Percentiles rank a stretch among this genome's conserved stretches.
These are phyloP conservation scores for Rhizopogon rudus DNA, from an alignment of 768 basidiomycete species.

Conservation along the genomic window DNA sequence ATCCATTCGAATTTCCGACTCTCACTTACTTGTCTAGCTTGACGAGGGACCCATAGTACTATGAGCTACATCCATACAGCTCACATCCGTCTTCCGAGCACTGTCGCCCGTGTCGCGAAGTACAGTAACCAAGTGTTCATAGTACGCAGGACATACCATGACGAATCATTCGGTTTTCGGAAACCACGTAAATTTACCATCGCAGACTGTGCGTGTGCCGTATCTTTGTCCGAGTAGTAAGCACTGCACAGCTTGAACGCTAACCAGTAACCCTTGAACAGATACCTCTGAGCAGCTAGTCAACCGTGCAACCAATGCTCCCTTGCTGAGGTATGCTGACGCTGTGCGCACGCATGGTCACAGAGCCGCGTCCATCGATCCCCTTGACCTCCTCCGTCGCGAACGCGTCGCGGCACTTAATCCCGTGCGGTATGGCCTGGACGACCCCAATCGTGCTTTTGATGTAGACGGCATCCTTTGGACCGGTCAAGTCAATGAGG, in stretches of 20 bases:
- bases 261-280: slow-evolving; percentile 16
- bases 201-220: slow-evolving; percentile 59
- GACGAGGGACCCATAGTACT: too few species aligned
- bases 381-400: slow-evolving; percentile 80
- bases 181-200: slow-evolving; percentile 56
- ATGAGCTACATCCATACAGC: neutral
- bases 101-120: neutral
- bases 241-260: neutral
- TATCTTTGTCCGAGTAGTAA: neutral
- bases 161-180: slow-evolving; percentile 76
- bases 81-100: neutral
- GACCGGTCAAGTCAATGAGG: slow-evolving; percentile 42
- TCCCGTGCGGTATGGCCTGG: slow-evolving; percentile 72
- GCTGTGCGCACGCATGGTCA: slow-evolving; percentile 83
- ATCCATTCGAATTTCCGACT: neutral
- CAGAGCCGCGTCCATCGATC: slow-evolving; percentile 82
- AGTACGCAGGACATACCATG: slow-evolving; percentile 50
- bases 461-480: slow-evolving; percentile 81
- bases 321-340: slow-evolving; percentile 85
- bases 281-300: slow-evolving; percentile 62
- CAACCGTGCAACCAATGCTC: slow-evolving; percentile 68
- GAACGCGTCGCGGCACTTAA: slow-evolving; percentile 76
- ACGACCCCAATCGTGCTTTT: slow-evolving; percentile 47
- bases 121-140: slow-evolving; percentile 13
- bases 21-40: too few species aligned